Evolutionary conservation across 164 flowering plant species (phyloP).

Genomic region (Vitis cinerea): DNA sequence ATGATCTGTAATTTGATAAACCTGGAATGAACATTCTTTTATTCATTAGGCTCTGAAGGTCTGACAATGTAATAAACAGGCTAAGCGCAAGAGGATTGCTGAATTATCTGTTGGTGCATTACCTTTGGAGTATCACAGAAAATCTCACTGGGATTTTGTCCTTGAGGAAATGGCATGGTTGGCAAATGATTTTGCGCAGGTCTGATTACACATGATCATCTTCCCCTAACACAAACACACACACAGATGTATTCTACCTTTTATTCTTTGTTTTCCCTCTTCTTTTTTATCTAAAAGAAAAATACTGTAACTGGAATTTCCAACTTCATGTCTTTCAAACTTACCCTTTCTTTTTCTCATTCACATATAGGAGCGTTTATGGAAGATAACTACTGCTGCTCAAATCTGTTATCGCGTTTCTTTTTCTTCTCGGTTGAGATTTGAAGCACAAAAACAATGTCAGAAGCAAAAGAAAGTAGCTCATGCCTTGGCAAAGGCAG

Average conservation of each 20-base stretch:
- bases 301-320: too few relatives aligned
- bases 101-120: constrained; percentile 57
- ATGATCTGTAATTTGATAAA: constrained; percentile 8
- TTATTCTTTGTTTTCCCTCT: neutral
- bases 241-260: too few relatives aligned
- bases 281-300: neutral
- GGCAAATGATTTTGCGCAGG: constrained; percentile 99
- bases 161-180: constrained; percentile 99
- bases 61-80: constrained; percentile 48
- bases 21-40: neutral
- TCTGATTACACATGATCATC: constrained; percentile 14
- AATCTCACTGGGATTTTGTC: constrained; percentile 94
- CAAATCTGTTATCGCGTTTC: constrained; percentile 61
- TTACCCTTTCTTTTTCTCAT: neutral
- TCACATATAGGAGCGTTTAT: constrained; percentile 73
- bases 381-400: constrained; percentile 88
- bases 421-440: constrained; percentile 45
- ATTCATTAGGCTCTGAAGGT: neutral
- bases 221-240: neutral
- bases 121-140: constrained; percentile 40
- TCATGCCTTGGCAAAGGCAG: constrained; percentile 59
- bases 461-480: constrained; percentile 57
- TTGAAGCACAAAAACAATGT: constrained; percentile 33
- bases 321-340: neutral
- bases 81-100: constrained; percentile 71